A percentile compares a stretch with the other conserved stretches of the same genome.
These are phyloP conservation scores for Cyberlindnera mycetangii DNA, from an alignment of 805 yeast genomes.

Conservation along the genomic window DNA sequence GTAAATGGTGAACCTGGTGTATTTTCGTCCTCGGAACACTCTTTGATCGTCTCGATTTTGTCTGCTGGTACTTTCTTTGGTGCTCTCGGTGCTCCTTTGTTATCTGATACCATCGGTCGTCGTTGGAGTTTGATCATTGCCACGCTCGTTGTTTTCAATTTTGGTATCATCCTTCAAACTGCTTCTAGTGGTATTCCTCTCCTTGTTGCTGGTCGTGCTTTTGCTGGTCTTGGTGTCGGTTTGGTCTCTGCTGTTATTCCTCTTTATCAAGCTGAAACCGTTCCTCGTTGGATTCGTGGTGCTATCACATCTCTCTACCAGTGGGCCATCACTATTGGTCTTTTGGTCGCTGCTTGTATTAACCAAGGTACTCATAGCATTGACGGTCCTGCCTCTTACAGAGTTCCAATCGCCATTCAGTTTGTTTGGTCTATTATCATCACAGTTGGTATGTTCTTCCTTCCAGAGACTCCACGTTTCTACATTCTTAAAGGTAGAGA, in stretches of 20 bases:
- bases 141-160: constrained; percentile 45
- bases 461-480: constrained; percentile 79
- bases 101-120: constrained; percentile 55
- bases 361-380: constrained; percentile 63
- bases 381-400: constrained; percentile 55
- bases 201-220: constrained; percentile 63
- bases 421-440: constrained; percentile 66
- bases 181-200: constrained; percentile 44
- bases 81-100: constrained; percentile 58
- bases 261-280: constrained; percentile 74
- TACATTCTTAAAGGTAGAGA: constrained; percentile 53
- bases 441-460: constrained; percentile 56
- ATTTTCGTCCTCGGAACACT: constrained; percentile 47
- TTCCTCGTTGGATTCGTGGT: constrained; percentile 79
- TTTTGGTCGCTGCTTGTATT: constrained; percentile 65
- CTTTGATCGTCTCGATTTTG: constrained; percentile 68
- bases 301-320: constrained; percentile 75
- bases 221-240: constrained; percentile 76
- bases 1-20: constrained; percentile 34
- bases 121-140: constrained; percentile 42
- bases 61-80: constrained; percentile 73
- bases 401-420: constrained; percentile 74
- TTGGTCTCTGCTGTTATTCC: constrained; percentile 70
- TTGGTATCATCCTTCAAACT: constrained; percentile 52
- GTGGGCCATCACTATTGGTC: constrained; percentile 69